These are phyloP conservation scores for Glonium stellatum DNA, from an alignment of 495 filamentous ascomycete species.

Conservation along the genomic window DNA sequence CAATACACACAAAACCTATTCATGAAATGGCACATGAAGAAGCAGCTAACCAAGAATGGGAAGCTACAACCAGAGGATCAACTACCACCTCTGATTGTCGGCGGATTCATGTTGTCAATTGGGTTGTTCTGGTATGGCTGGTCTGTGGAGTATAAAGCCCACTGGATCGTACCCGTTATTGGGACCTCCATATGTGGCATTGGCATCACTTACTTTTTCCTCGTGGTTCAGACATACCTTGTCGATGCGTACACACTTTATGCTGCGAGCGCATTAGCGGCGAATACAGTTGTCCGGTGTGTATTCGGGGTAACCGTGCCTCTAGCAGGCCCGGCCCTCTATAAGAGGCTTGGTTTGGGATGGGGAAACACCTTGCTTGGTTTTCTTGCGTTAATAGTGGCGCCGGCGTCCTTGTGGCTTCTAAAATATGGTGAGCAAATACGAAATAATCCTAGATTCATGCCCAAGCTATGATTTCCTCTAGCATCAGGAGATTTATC, in stretches of 20 bases:
- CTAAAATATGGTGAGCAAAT: slow-evolving; percentile 25
- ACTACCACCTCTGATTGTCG: slow-evolving; percentile 29
- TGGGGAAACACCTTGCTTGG: slow-evolving; percentile 44
- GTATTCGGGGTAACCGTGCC: slow-evolving; percentile 22
- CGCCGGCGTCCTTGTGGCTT: slow-evolving; percentile 33
- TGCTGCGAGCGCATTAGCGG: slow-evolving; percentile 16
- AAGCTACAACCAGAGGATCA: slow-evolving; percentile 31
- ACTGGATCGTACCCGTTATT: slow-evolving; percentile 33
- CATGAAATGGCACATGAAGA: slow-evolving; percentile 29
- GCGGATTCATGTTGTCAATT: slow-evolving; percentile 24
- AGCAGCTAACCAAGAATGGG: slow-evolving; percentile 8
- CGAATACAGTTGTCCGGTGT: slow-evolving; percentile 17
- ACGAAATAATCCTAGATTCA: slow-evolving; percentile 5
- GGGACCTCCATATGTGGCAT: slow-evolving; percentile 24
- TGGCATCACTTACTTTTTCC: slow-evolving; percentile 32
- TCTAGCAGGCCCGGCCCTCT: slow-evolving; percentile 42
- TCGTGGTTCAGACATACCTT: slow-evolving; percentile 20
- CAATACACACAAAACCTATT: slow-evolving; percentile 35
- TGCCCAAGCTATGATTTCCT: no score
- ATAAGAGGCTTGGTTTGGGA: slow-evolving; percentile 39
- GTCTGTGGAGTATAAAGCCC: slow-evolving; percentile 28
- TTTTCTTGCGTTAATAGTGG: slow-evolving; percentile 37
- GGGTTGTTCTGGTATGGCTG: slow-evolving; percentile 37
- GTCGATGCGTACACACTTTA: slow-evolving; percentile 22
- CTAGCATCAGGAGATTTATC: no score